Evolutionary conservation across 345 rosid species (phyloP).

Genomic region (Populus nigra): DNA sequence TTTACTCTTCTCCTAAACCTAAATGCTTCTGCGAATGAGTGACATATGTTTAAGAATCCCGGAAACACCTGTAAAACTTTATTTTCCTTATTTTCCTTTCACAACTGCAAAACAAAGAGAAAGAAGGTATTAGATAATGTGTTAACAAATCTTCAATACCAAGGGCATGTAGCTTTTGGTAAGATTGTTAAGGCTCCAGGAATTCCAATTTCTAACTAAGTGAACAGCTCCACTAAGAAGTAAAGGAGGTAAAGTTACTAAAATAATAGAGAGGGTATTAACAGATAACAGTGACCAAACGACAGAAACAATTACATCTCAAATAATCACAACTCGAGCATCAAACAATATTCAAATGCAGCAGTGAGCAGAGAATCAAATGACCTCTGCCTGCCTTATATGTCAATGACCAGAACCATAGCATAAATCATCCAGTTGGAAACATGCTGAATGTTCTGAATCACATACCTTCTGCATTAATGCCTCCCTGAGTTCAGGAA

Average conservation of each 20-base stretch:
- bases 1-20: not conserved
- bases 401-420: slow-evolving; percentile 1
- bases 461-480: slow-evolving; percentile 55
- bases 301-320: not conserved
- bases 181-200: not conserved
- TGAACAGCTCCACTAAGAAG: not conserved
- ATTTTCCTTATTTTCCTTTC: slow-evolving; percentile 66
- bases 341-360: slow-evolving; percentile 2
- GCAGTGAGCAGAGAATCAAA: not conserved
- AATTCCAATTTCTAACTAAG: not conserved
- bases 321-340: not conserved
- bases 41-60: not conserved
- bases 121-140: not conserved
- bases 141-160: not conserved
- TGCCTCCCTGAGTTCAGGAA: slow-evolving; percentile 72
- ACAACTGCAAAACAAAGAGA: slow-evolving; percentile 47
- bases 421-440: slow-evolving; percentile 1
- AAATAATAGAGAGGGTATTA: not conserved
- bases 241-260: not conserved
- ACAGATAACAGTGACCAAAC: not conserved
- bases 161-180: not conserved
- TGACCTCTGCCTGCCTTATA: slow-evolving; percentile 6
- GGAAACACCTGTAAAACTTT: slow-evolving; percentile 70
- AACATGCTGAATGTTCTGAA: not conserved
- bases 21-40: slow-evolving; percentile 2